Evolutionary conservation across 169 alveolate genomes (phyloP), one percentile per base, ranked within the genome.

Genomic region (Plasmodium coatneyi): DNA sequence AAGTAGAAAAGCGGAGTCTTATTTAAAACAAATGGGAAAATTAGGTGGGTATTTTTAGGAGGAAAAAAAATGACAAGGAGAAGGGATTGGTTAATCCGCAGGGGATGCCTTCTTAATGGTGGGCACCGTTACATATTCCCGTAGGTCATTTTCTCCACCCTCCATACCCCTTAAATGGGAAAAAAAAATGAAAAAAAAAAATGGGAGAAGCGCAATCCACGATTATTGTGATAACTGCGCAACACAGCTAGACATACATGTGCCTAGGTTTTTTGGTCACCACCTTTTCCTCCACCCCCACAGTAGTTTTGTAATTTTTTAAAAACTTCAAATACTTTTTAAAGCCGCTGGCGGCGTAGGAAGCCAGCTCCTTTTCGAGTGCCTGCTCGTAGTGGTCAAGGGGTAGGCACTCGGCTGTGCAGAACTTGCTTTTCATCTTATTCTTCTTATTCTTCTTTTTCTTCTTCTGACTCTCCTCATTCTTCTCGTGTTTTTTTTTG

Each of bases 271-370:
- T 84, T 22, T 30, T 76, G 19, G 36, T 34, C 28, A n/a, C 43
- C 43, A 56, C 32, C 25, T 54, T 76, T 16, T 60, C 41, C 3
- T 22, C 43, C 81, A 56, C 79, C 30, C 25, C 71, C 25, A 25
- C 22, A 5, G 81, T 78, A 25, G 30, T 32, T 76, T 87, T 70
- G 70, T 87, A 87, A 60, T 87, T 87, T 78, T 87, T 87, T 66
- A 79, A 54, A 87, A 87, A 78, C 22, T 12, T 56, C n/a, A 78
- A 16, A n/a, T 87, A 87, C 30, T 87, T 87, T n/a, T 87, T 52
- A 22, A 87, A 28, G 0, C 93, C 93, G 14, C 46, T 78, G 12
- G 22, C 60, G 22, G 93, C 93, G 71, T 78, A 87, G 16, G 66
- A 19, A 25, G 41, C 28, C n/a, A 87, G 49, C 49, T 87, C 83